Percentiles rank a stretch among this genome's conserved stretches.
Evolutionary conservation across 1,284 basidiomycete species (phyloP).

Genomic region (Macrocystidia cucumis): DNA sequence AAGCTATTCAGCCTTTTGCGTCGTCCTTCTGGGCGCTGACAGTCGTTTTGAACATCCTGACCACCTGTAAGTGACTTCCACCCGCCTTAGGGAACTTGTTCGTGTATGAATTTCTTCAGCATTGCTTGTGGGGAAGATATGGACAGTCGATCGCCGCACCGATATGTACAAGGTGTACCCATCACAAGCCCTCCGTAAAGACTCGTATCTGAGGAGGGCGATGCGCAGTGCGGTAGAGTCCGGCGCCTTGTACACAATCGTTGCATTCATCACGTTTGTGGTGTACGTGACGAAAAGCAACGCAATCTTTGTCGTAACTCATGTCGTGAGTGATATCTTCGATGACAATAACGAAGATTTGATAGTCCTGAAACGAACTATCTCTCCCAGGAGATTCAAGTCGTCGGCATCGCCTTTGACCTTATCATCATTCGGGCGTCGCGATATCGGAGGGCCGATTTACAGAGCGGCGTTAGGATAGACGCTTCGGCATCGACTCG

Average conservation of each 20-base stretch:
- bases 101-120: not conserved
- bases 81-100: too few species aligned
- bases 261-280: slow-evolving; percentile 5
- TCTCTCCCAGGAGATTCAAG: slow-evolving; percentile 3
- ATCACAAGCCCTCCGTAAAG: not conserved
- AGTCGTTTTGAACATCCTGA: slow-evolving; percentile 7
- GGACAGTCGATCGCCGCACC: slow-evolving; percentile 5
- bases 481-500: too few species aligned
- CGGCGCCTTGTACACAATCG: slow-evolving; percentile 6
- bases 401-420: slow-evolving; percentile 8
- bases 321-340: slow-evolving; percentile 5
- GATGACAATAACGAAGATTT: too few species aligned
- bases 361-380: not conserved
- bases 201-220: slow-evolving; percentile 5
- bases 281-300: slow-evolving; percentile 4
- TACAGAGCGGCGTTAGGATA: too few species aligned
- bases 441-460: too few species aligned
- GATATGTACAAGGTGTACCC: slow-evolving; percentile 3
- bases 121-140: slow-evolving; percentile 6
- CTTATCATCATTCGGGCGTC: slow-evolving; percentile 8
- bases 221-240: slow-evolving; percentile 7
- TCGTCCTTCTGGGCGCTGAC: slow-evolving; percentile 7
- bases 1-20: slow-evolving; percentile 5
- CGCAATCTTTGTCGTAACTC: slow-evolving; percentile 4
- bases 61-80: too few species aligned